Base-by-base conservation (phyloP, 2,329 filamentous ascomycete species). In the Talaromyces verruculosus region DNA sequence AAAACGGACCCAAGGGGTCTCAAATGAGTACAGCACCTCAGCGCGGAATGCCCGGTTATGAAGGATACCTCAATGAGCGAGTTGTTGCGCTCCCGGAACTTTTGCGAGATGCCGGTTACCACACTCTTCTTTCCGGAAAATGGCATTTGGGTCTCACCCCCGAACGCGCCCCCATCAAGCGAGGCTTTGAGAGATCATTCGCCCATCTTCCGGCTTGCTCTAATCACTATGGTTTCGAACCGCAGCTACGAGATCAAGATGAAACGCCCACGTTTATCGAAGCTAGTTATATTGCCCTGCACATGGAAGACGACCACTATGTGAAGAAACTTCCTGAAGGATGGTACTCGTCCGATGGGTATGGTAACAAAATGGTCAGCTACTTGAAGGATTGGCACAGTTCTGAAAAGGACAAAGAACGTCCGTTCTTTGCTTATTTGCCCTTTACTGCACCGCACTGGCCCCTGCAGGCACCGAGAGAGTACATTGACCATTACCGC, bases 101-200 rank as follows among this genome's bases (percentile, higher is more conserved):
- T 1, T 78, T 89, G 5, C 82, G 79, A 4, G 87, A 88, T 67
- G 82, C 78, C 0, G 87, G 86, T 15, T 89, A 89, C 71, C 79
- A 83, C 59, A 89, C 87, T 1, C 69, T 87, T 5, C 87, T 89
- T 82, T 78, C 84, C 5, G 87, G 87, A 0, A 89, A 89, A 72
- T 89, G 87, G 86, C 86, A 88, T 73, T 75, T 89, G 19, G 87
- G 87, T 0, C 75, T 89, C 13, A 87, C 82, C 0, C 83, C 84
- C 0, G 85, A 88, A 69, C 81, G 82, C 3, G 83, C 81, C 3
- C 87, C 87, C 0, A 80, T 82, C 55, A 81, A 80, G 13, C 80
- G 87, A 10, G 87, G 87, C 0, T 89, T 89, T 69, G 83, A 87
- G 66, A 81, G 82, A 19, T 85, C 82, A 35, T 84, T 89, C 66